Conservation (phyloP, 345 rosid genomes). For the Gossypium anomalum region DNA sequence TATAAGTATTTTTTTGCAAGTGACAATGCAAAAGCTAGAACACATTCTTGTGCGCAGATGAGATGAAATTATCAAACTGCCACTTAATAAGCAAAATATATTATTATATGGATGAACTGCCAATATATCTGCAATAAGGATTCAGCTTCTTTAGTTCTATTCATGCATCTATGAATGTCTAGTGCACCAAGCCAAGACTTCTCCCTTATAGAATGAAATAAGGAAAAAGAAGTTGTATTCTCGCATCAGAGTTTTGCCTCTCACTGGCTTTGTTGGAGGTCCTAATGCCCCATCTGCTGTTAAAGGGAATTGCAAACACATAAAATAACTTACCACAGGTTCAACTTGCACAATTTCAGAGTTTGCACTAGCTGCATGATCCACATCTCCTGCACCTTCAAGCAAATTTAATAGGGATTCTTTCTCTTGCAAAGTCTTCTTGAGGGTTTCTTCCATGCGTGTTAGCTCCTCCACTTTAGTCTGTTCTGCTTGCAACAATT, state of each 20-base stretch:
- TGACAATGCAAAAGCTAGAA: background rate
- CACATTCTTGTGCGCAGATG: background rate
- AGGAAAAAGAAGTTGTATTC: background rate
- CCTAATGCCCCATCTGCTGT: background rate
- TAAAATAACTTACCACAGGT: constrained; percentile 69
- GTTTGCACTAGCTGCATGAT: constrained; percentile 28
- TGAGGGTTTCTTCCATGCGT: constrained; percentile 54
- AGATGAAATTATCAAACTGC: background rate
- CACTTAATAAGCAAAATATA: background rate
- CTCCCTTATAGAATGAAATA: background rate
- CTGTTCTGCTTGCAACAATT: constrained; percentile 63
- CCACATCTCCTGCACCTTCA: constrained; percentile 38
- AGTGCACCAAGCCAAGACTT: background rate
- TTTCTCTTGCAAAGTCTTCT: constrained; percentile 59
- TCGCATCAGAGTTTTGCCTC: background rate
- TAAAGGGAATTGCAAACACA: constrained; percentile 2
- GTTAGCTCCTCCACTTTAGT: constrained; percentile 65
- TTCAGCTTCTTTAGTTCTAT: background rate
- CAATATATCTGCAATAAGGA: background rate
- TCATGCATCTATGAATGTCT: background rate
- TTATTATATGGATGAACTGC: background rate
- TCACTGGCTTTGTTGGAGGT: background rate
- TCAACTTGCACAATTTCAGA: constrained; percentile 82
- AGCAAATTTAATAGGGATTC: constrained; percentile 58
- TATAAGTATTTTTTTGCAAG: background rate